Base-by-base conservation (phyloP, 495 filamentous ascomycete species). In the Penicillium mononematosum region DNA sequence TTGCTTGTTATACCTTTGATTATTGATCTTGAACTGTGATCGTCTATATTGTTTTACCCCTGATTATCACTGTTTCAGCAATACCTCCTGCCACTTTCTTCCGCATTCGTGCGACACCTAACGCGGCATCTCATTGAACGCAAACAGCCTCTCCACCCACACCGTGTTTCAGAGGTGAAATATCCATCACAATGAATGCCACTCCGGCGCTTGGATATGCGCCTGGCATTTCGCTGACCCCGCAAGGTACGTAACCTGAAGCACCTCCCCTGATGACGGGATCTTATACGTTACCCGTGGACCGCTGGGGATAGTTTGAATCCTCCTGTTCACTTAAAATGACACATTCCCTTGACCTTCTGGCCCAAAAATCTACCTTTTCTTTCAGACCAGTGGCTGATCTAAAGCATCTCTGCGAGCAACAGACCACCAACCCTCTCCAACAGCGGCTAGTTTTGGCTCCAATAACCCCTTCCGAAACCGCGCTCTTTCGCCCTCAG, bases 391-490 rank as follows among this genome's bases (percentile, higher is more conserved):
- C 4, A 11, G 25, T 44, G 39, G 45, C 53, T 63, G 45, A 64
- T 51, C 31, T 55, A 58, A 57, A 56, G 39, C 19, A 5, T 51
- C 39, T 53, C 24, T 39, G 58, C 45, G 48, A 64, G 27, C 16
- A 51, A 38, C 27, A 58, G 67, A 65, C 16, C 63, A 58, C 57
- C 65, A 72, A 45, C 48, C 64, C 3, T 77, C 83, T 49, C 71
- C 82, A 36, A 79, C 78, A 45, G 70, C 80, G 14, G 74, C 85
- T 69, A 88, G 85, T 66, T 81, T 94, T 66, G 83, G 85, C 57
- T 98, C 94, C 60, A 98, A 98, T 80, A 98, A 98, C 67, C 94
- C 94, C n/a, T 98, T 98, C 71, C 88, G 94, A 78, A 96, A 96
- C 72, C 88, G 89, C 62, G 86, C 89, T 45, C 75, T 82, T 8